These are phyloP conservation scores for Lodderomyces oxycetoniae DNA, from an alignment of 1,139 yeast species.

Conservation along the genomic window DNA sequence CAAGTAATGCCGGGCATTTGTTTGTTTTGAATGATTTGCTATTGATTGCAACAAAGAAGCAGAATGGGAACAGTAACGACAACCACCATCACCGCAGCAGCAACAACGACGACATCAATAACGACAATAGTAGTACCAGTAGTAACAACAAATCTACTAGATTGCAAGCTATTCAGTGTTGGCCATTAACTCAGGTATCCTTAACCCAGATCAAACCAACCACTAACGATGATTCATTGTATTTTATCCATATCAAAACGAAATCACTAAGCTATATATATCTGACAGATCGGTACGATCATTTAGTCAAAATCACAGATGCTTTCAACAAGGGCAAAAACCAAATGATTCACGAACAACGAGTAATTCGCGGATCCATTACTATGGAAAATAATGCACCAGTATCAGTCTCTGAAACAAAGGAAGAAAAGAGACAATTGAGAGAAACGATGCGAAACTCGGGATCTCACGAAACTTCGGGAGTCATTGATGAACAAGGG, in stretches of 20 bases:
- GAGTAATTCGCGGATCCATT: constrained; percentile 28
- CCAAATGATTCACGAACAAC: constrained; percentile 48
- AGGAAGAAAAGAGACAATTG: constrained; percentile 39
- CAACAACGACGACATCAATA: not conserved
- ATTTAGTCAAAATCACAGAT: constrained; percentile 51
- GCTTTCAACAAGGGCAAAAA: constrained; percentile 63
- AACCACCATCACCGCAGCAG: constrained; percentile 1
- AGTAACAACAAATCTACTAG: constrained; percentile 21
- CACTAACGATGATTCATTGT: constrained; percentile 23
- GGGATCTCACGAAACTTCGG: constrained; percentile 21
- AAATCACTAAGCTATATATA: constrained; percentile 53
- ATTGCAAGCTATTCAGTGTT: constrained; percentile 72
- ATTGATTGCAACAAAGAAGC: constrained; percentile 65
- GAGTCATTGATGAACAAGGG: constrained; percentile 21
- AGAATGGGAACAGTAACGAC: constrained; percentile 22
- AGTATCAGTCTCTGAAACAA: constrained; percentile 15
- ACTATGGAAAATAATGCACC: not conserved
- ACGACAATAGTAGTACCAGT: not conserved
- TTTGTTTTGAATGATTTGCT: constrained; percentile 75
- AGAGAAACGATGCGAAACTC: constrained; percentile 40
- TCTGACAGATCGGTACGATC: constrained; percentile 60
- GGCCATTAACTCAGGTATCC: constrained; percentile 64
- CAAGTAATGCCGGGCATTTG: constrained; percentile 70
- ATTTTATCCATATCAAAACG: constrained; percentile 45
- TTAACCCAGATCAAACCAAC: constrained; percentile 36